Evolutionary conservation across 768 basidiomycete species (phyloP).

Genomic region (Phylloporus sp.): DNA sequence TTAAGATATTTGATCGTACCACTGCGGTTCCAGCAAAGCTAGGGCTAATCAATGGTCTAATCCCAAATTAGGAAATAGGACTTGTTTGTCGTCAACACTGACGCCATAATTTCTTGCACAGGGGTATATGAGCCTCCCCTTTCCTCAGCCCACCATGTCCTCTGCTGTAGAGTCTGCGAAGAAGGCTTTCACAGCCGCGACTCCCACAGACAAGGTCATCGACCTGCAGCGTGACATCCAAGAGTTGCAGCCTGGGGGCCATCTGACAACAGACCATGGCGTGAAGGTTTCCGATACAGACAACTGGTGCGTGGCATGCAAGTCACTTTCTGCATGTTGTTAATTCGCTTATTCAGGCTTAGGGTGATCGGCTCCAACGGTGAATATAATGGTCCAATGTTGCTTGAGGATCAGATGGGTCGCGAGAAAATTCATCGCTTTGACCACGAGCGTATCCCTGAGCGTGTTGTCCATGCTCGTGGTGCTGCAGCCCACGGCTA

Average conservation of each 20-base stretch:
- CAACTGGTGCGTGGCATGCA: slow-evolving; percentile 44
- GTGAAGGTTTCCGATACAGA: slow-evolving; percentile 58
- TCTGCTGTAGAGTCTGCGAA: slow-evolving; percentile 14
- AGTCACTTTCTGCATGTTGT: slow-evolving; percentile 1
- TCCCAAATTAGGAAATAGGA: neutral
- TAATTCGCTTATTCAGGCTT: slow-evolving; percentile 41
- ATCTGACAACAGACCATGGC: slow-evolving; percentile 61
- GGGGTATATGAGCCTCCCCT: slow-evolving; percentile 3
- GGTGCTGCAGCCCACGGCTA: slow-evolving; percentile 80
- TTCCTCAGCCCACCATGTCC: slow-evolving; percentile 8
- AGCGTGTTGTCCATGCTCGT: slow-evolving; percentile 72
- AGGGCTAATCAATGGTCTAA: neutral
- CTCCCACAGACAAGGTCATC: slow-evolving; percentile 17
- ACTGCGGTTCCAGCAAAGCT: neutral
- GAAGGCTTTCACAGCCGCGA: slow-evolving; percentile 4
- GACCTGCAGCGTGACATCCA: slow-evolving; percentile 28
- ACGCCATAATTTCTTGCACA: slow-evolving; percentile 12
- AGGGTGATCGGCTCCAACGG: slow-evolving; percentile 43
- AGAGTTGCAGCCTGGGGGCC: slow-evolving; percentile 6
- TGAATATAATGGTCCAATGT: slow-evolving; percentile 55
- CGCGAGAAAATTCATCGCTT: slow-evolving; percentile 77
- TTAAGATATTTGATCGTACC: slow-evolving; percentile 5
- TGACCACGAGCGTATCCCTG: slow-evolving; percentile 88
- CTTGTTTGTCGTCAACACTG: slow-evolving; percentile 17
- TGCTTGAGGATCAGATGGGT: slow-evolving; percentile 75